Conservation (phyloP, 2,329 filamentous ascomycete genomes). For the Hymenoscyphus linearis region DNA sequence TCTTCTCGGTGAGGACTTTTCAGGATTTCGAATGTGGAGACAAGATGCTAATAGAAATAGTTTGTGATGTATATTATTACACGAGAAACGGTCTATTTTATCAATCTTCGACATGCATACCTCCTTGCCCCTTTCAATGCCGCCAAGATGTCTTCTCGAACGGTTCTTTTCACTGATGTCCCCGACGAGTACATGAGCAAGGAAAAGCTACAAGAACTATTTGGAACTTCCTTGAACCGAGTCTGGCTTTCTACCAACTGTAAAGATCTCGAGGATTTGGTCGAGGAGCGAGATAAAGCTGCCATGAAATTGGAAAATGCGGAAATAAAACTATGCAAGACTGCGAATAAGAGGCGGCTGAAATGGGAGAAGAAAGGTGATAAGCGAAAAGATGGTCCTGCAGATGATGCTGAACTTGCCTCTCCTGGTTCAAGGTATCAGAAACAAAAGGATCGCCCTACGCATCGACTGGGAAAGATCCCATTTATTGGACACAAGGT, state of each 20-base stretch:
- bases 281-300: slow-evolving; percentile 73
- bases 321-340: slow-evolving; percentile 77
- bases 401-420: slow-evolving; percentile 58
- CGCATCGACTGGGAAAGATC: slow-evolving; percentile 65
- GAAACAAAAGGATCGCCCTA: slow-evolving; percentile 65
- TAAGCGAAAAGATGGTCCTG: slow-evolving; percentile 44
- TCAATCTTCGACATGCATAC: slow-evolving; percentile 88
- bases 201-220: slow-evolving; percentile 69
- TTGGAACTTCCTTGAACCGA: slow-evolving; percentile 72
- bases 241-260: slow-evolving; percentile 79
- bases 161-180: slow-evolving; percentile 81
- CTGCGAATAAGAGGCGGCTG: slow-evolving; percentile 65
- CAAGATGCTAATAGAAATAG: slow-evolving; percentile 25
- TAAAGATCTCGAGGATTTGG: slow-evolving; percentile 70
- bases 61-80: slow-evolving; percentile 88
- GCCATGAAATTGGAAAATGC: slow-evolving; percentile 80
- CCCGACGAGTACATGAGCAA: slow-evolving; percentile 74
- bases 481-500: slow-evolving; percentile 78
- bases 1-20: slow-evolving; percentile 43
- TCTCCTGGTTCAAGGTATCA: slow-evolving; percentile 69
- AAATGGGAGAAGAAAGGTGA: slow-evolving; percentile 43
- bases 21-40: not conserved
- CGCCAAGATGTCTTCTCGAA: slow-evolving; percentile 79
- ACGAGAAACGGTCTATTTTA: slow-evolving; percentile 82
- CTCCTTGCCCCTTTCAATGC: slow-evolving; percentile 79